Percentiles rank a stretch among this genome's conserved stretches.
These are phyloP conservation scores for Suillus clintonianus DNA, from an alignment of 768 basidiomycete species.

Conservation along the genomic window DNA sequence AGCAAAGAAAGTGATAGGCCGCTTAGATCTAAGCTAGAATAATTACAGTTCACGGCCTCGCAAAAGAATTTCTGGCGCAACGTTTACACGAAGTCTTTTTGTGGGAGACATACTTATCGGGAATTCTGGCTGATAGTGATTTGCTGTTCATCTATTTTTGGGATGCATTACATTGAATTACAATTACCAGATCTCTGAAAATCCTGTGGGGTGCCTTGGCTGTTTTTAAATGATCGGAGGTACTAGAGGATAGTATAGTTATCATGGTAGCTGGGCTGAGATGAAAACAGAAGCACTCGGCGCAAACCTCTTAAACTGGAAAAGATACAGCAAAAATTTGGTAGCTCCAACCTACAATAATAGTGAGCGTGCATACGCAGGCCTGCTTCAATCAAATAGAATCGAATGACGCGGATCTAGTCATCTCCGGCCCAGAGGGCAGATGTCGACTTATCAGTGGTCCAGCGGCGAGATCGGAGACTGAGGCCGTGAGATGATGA, in stretches of 20 bases:
- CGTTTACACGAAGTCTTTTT: background rate
- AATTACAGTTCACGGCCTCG: background rate
- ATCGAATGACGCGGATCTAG: slow-evolving; percentile 1
- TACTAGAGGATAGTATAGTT: background rate
- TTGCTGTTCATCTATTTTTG: slow-evolving; percentile 1
- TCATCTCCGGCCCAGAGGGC: background rate
- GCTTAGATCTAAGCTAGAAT: slow-evolving; percentile 29
- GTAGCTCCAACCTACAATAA: background rate
- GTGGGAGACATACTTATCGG: slow-evolving; percentile 3
- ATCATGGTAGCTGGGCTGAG: background rate
- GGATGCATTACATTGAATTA: background rate
- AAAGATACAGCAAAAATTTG: background rate
- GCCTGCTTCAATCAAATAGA: background rate
- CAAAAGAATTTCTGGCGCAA: background rate
- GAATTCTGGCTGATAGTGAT: background rate
- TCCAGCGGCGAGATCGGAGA: slow-evolving; percentile 19
- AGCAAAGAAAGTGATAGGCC: slow-evolving; percentile 14
- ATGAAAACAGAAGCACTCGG: background rate
- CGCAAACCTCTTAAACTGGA: background rate
- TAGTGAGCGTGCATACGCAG: background rate
- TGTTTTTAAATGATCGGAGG: background rate
- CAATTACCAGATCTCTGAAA: slow-evolving; percentile 2
- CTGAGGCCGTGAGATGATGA: slow-evolving; percentile 28
- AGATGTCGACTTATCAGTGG: background rate
- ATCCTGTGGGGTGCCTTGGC: slow-evolving; percentile 1